A percentile compares a stretch with the other conserved stretches of the same genome.
Evolutionary conservation across 139 green algal genomes (phyloP).

Genomic region (Nannochloris sp.): DNA sequence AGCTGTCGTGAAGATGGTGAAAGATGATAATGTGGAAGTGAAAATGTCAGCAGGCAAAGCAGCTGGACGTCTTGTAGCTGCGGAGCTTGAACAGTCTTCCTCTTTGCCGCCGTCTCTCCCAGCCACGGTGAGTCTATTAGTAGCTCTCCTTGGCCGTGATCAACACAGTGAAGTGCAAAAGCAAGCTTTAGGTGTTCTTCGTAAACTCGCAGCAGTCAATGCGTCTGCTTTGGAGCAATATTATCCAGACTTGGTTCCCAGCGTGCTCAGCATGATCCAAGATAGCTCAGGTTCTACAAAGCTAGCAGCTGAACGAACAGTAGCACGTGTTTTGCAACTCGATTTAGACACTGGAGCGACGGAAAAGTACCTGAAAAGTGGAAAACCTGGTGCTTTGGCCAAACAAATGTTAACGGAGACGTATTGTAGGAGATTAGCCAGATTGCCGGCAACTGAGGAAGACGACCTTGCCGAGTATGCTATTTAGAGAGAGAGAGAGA

Average conservation of each 20-base stretch:
- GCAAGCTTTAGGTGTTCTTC: slow-evolving; percentile 47
- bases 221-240: slow-evolving; percentile 8
- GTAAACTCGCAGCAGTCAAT: slow-evolving; percentile 22
- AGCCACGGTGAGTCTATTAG: slow-evolving; percentile 31
- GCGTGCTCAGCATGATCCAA: slow-evolving; percentile 41
- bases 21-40: slow-evolving; percentile 39
- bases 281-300: slow-evolving; percentile 34
- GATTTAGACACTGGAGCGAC: slow-evolving; percentile 29
- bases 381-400: slow-evolving; percentile 29
- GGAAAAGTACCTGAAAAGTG: slow-evolving; percentile 37
- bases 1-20: slow-evolving; percentile 12
- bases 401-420: slow-evolving; percentile 47
- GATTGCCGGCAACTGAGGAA: slow-evolving; percentile 40
- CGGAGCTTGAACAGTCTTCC: slow-evolving; percentile 1
- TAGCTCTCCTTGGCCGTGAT: slow-evolving; percentile 61
- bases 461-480: slow-evolving; percentile 13
- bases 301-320: slow-evolving; percentile 41
- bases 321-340: slow-evolving; percentile 37
- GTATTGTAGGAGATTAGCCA: slow-evolving; percentile 48
- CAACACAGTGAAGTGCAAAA: slow-evolving; percentile 61
- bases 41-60: slow-evolving; percentile 44
- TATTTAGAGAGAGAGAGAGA: background rate
- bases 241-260: slow-evolving; percentile 48
- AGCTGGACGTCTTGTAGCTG: slow-evolving; percentile 3
- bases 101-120: slow-evolving; percentile 10